These are phyloP conservation scores for Metschnikowia vanudenii DNA, from an alignment of 805 yeast genomes.

Conservation along the genomic window DNA sequence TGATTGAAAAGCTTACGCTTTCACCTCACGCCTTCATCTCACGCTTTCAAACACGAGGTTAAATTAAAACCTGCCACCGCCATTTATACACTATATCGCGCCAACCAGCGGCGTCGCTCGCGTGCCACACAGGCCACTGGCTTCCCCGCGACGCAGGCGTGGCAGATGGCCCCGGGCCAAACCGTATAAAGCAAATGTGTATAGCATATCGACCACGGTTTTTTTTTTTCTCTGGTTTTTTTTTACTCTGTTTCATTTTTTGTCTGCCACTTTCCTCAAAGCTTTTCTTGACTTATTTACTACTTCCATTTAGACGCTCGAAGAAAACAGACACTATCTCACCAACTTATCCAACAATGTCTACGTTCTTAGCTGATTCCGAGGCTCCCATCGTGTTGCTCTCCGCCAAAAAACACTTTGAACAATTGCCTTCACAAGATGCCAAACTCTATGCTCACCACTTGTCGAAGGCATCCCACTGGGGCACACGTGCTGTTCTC, in stretches of 20 bases:
- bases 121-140: constrained; percentile 2
- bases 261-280: background rate
- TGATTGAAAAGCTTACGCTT: too few species aligned
- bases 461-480: constrained; percentile 78
- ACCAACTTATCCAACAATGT: constrained; percentile 6
- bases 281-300: background rate
- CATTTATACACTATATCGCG: too few species aligned
- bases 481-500: constrained; percentile 76
- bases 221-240: too few species aligned
- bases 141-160: constrained; percentile 2
- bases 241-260: too few species aligned
- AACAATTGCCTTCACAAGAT: constrained; percentile 55
- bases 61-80: too few species aligned
- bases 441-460: constrained; percentile 74
- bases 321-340: background rate
- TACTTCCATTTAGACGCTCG: background rate
- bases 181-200: too few species aligned
- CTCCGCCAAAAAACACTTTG: constrained; percentile 67
- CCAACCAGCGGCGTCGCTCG: constrained; percentile 3
- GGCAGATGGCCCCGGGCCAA: background rate
- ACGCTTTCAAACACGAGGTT: too few species aligned
- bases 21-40: too few species aligned
- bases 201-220: too few species aligned
- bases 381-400: constrained; percentile 46
- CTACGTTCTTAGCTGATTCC: constrained; percentile 35